A percentile compares a stretch with the other conserved stretches of the same genome.
phyloP scores from a whole-genome alignment of 306 rosid genomes.

The Castanea sativa region DNA sequence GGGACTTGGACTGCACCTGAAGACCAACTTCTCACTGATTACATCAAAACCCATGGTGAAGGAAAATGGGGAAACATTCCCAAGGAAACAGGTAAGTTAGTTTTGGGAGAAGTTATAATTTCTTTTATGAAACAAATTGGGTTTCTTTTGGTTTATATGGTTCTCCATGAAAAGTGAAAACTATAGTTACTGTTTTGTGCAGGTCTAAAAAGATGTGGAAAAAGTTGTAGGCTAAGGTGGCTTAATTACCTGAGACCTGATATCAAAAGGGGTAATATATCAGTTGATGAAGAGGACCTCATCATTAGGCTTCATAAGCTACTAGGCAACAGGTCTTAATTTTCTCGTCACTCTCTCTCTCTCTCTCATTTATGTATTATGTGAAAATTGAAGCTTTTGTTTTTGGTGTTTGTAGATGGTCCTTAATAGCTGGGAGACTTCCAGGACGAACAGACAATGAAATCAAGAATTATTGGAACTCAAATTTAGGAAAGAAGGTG shows the following conservation, averaged over 20 bases:
- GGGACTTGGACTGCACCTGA: slow-evolving; percentile 45
- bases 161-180: no score
- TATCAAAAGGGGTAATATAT: slow-evolving; percentile 17
- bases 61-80: slow-evolving; percentile 43
- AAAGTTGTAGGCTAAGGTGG: slow-evolving; percentile 31
- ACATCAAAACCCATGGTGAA: slow-evolving; percentile 36
- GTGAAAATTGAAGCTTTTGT: background rate
- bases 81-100: slow-evolving; percentile 32
- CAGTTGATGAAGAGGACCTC: slow-evolving; percentile 18
- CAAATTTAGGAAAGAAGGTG: slow-evolving; percentile 9
- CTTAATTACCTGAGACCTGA: slow-evolving; percentile 25
- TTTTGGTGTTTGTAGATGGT: slow-evolving; percentile 13
- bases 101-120: no score
- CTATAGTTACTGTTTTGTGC: background rate
- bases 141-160: no score
- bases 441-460: slow-evolving; percentile 22
- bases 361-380: background rate
- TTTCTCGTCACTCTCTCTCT: background rate
- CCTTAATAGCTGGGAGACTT: slow-evolving; percentile 21
- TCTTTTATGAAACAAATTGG: no score
- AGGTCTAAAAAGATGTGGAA: slow-evolving; percentile 26
- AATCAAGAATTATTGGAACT: slow-evolving; percentile 20
- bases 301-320: slow-evolving; percentile 26
- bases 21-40: slow-evolving; percentile 30
- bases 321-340: slow-evolving; percentile 21